Base-by-base conservation (phyloP, 768 basidiomycete genomes). In the Ephemerocybe angulata region DNA sequence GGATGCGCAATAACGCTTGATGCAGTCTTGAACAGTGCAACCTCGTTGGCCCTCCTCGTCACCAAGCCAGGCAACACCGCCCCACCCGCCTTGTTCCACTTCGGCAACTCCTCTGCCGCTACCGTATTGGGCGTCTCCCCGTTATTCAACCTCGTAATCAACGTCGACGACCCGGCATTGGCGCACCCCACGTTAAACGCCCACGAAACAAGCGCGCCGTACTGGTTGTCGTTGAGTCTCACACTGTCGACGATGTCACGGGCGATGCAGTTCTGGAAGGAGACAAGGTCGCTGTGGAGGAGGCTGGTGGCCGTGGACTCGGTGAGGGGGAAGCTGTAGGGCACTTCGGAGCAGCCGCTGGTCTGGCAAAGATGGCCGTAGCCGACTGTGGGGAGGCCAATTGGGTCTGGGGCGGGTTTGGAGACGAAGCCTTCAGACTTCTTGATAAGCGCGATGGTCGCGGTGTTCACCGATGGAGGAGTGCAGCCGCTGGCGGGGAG, bases 351-450 rank as follows among this genome's bases (percentile, higher is more conserved):
- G 58, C 72, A 73, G 22, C 65, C 63, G 11, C 55, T 60, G 25
- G 53, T 63, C 42, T 65, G 44, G 60, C 71, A 73, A 28, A 67
- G 63, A 54, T 73, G 71, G 10, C 70, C 70, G 57, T 66, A 73
- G 19, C 72, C 72, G 43, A 71, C 72, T 28, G 70, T 72, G 8
- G 69, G 69, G 33, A 72, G 63, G 22, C 68, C 70, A 22, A 71
- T 67, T 37, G 71, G 71, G 57, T 73, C 71, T 11, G 70, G 71
- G 19, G 62, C 61, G 21, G 71, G 71, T 19, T 58, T 57, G 19
- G 67, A 25, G 17, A 73, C 71, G 55, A 73, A 73, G n/a, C 70
- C 69, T 63, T 72, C 70, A 46, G 62, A 70, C 13, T 54, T 15
- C 43, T 72, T 70, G 58, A 72, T 70, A 28, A 68, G 52, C 25